These are phyloP conservation scores for Mucor racemosus DNA, from an alignment of 371 early-diverging fungal genomes.

Conservation along the genomic window DNA sequence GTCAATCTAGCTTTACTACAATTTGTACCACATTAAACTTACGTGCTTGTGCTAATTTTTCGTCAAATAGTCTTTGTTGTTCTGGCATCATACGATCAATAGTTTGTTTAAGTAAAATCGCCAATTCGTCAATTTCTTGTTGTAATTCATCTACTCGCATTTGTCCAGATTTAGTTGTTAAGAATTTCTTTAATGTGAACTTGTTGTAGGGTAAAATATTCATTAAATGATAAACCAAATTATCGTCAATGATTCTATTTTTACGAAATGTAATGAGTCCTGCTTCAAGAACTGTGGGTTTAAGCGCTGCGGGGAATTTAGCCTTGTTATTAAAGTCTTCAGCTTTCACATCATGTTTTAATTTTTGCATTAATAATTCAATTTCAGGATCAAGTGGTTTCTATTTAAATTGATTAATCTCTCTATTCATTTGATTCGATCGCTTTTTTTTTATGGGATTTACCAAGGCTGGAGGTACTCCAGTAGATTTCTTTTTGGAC, in stretches of 20 bases:
- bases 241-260: constrained; percentile 43
- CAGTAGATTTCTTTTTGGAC: neutral
- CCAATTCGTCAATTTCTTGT: constrained; percentile 40
- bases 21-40: neutral
- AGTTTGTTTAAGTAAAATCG: constrained; percentile 29
- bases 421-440: neutral
- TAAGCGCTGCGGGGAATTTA: constrained; percentile 50
- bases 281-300: constrained; percentile 49
- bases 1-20: neutral
- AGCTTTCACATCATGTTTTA: constrained; percentile 30
- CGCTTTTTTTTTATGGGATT: neutral
- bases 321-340: constrained; percentile 50
- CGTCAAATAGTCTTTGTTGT: constrained; percentile 33
- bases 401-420: constrained; percentile 16
- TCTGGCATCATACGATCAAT: constrained; percentile 49
- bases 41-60: constrained; percentile 32
- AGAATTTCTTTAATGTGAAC: constrained; percentile 55
- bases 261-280: constrained; percentile 47
- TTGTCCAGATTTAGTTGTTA: constrained; percentile 48
- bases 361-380: constrained; percentile 29
- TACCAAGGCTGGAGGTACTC: neutral
- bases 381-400: constrained; percentile 39
- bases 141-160: constrained; percentile 43
- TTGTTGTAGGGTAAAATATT: constrained; percentile 56
- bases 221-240: constrained; percentile 52